Base-by-base conservation (phyloP, 495 filamentous ascomycete genomes). In the Tuber calosporum region DNA sequence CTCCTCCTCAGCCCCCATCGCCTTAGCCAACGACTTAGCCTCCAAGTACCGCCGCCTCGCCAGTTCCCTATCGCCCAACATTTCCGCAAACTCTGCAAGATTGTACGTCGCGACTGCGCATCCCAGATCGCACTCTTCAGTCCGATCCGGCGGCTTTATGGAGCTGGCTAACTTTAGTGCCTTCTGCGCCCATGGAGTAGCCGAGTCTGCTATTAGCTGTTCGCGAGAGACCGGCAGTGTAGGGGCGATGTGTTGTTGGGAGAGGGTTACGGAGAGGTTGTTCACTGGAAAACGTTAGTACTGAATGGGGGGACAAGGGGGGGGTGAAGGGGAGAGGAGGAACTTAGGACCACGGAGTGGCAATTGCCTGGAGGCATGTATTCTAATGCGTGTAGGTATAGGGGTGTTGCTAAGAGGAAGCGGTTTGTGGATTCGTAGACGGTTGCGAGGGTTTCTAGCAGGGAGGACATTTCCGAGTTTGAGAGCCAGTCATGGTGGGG, bases 101-200 rank as follows among this genome's bases (percentile, higher is more conserved):
- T 96, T 97, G 81, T 91, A 89, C 58, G 89, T 90, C n/a, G 94
- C 91, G 15, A 88, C 89, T 0, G 90, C 91, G 81, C 95, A 97
- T 20, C 88, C 91, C n/a, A 89, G 77, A 83, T 96, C 93, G 81
- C 95, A 98, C 80, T 96, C 91, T 41, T 89, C 86, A 6, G 89
- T 92, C 67, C 91, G 84, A n/a, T 89, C 79, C 9, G 86, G 85
- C 20, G 87, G 85, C 38, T 83, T 72, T 39, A 92, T 90, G 8
- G 81, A 84, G 13, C 81, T 83, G 1, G 88, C 86, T 42, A 91
- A 84, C 36, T 86, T 84, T 15, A 93, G 79, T n/a, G 93, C 88
- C 80, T 92, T 94, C 20, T 86, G 80, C 0, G 92, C 91, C 93
- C 93, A 97, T 58, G 86, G 83, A 4, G 84, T 85, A 5, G 92